Conservation (phyloP, 164 flowering plant genomes). For the Taxillus chinensis region DNA sequence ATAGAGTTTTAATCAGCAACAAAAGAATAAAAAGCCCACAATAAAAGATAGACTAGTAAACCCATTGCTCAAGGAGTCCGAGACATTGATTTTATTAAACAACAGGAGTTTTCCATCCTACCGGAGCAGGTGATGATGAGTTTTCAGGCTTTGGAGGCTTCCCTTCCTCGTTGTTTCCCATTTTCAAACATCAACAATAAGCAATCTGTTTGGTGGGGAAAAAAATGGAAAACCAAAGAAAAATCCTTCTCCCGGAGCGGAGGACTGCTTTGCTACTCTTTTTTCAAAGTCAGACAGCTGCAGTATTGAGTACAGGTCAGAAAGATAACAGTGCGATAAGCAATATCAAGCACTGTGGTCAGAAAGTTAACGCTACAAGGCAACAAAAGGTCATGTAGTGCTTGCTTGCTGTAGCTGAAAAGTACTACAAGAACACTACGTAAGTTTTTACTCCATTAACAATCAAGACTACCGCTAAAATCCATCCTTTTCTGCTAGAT, state of each 20-base stretch:
- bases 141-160: slow-evolving; percentile 56
- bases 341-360: too few species aligned
- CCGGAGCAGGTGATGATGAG: slow-evolving; percentile 48
- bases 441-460: too few species aligned
- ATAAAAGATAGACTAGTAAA: neutral
- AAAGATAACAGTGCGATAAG: too few species aligned
- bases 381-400: too few species aligned
- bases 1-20: neutral
- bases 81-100: neutral
- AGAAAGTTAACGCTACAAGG: too few species aligned
- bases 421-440: too few species aligned
- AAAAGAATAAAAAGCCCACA: neutral
- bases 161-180: slow-evolving; percentile 67
- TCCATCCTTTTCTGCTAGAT: too few species aligned
- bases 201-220: neutral
- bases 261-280: neutral
- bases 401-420: too few species aligned
- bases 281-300: neutral
- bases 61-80: neutral
- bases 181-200: slow-evolving; percentile 16
- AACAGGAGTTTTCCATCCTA: slow-evolving; percentile 14
- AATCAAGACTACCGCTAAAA: too few species aligned
- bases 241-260: neutral
- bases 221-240: neutral
- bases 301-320: too few species aligned